Evolutionary conservation across 129 eudicot species (phyloP).

Genomic region (Helianthus annuus): DNA sequence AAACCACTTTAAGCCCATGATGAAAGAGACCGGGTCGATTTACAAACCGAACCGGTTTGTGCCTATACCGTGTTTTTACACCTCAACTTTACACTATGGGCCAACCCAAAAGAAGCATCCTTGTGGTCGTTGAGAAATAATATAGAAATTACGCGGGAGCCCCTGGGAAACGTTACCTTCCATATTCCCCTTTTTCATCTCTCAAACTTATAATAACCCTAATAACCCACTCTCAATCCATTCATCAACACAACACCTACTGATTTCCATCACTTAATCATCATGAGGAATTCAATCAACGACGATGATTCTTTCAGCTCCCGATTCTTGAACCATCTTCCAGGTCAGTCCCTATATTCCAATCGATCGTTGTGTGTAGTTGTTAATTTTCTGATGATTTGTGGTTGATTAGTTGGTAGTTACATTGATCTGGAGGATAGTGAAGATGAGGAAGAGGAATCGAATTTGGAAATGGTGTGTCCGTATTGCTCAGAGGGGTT

Average conservation of each 20-base stretch:
- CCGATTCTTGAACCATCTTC: conserved; percentile 30
- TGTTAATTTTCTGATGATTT: not conserved
- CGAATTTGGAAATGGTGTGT: conserved; percentile 57
- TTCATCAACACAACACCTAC: not conserved
- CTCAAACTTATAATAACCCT: conserved; percentile 1
- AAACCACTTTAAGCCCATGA: too few relatives aligned
- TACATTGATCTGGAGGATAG: conserved; percentile 51
- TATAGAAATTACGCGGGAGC: conserved; percentile 47
- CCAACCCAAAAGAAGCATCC: not conserved
- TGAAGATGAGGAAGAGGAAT: conserved; percentile 45
- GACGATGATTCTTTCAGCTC: conserved; percentile 34
- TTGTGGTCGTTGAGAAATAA: conserved; percentile 13
- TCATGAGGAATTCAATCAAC: conserved; percentile 33
- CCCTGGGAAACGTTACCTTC: conserved; percentile 32
- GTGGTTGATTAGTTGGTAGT: conserved; percentile 33
- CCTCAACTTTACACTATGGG: not conserved
- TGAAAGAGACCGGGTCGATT: too few relatives aligned
- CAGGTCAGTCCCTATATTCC: conserved; percentile 18
- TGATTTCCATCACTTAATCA: not conserved
- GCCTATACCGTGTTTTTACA: too few relatives aligned
- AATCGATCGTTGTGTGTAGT: conserved; percentile 1
- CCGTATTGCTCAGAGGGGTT: conserved; percentile 63
- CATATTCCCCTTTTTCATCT: conserved; percentile 14
- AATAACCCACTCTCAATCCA: not conserved
- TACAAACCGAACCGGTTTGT: too few relatives aligned